Percentiles rank a stretch among this genome's conserved stretches.
phyloP scores from a whole-genome alignment of 768 basidiomycete species.

The Tylopilus felleus region DNA sequence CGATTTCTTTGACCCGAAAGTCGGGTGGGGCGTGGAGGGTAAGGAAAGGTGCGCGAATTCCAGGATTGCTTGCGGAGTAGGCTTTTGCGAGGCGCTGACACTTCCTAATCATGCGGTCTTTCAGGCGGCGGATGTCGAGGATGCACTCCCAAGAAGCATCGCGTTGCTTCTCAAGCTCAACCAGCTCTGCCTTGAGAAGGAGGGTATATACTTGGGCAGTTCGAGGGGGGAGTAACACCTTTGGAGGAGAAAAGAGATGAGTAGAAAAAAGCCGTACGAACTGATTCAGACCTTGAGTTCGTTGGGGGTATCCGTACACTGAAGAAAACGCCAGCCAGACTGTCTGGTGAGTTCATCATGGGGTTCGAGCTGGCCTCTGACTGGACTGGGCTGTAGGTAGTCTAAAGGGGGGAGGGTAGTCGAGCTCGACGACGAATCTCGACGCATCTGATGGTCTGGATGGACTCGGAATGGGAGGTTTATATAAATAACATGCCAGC shows the following conservation, averaged over 20 bases:
- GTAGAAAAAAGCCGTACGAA: background rate
- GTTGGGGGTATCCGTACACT: constrained; percentile 73
- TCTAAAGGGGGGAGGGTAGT: constrained; percentile 38
- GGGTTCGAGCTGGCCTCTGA: constrained; percentile 74
- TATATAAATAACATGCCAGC: constrained; percentile 4
- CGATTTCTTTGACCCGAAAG: constrained; percentile 76
- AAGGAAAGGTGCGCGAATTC: constrained; percentile 50
- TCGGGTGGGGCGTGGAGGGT: constrained; percentile 67
- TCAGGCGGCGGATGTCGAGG: constrained; percentile 70
- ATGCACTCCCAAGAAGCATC: constrained; percentile 64
- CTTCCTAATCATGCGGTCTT: constrained; percentile 81
- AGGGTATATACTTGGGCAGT: constrained; percentile 65
- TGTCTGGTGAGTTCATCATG: constrained; percentile 46
- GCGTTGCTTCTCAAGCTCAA: constrained; percentile 57
- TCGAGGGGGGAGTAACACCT: constrained; percentile 68
- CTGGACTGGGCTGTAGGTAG: constrained; percentile 60
- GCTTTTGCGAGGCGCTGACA: constrained; percentile 60
- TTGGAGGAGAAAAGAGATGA: constrained; percentile 6
- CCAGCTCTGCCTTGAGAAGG: constrained; percentile 57
- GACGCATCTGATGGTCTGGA: constrained; percentile 19
- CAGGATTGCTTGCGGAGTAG: constrained; percentile 37
- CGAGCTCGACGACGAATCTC: constrained; percentile 24
- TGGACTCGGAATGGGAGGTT: constrained; percentile 1
- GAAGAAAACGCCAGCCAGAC: constrained; percentile 68
- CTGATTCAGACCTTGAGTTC: constrained; percentile 59